Percentiles rank a stretch among this genome's conserved stretches.
Conservation (phyloP, 495 filamentous ascomycete species). For the Usnea hakonensis region DNA sequence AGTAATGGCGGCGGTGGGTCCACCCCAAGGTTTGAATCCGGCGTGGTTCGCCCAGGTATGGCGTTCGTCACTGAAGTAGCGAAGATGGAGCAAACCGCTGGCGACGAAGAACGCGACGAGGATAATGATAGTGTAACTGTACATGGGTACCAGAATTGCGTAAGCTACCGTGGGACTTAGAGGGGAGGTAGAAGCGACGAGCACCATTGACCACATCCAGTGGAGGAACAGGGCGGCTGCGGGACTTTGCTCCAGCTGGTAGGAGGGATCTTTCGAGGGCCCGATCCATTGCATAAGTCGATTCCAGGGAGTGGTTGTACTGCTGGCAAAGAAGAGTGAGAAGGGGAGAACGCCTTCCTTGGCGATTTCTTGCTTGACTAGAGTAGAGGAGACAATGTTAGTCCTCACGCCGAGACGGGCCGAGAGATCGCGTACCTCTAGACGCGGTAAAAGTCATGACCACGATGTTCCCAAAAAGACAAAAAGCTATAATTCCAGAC, state of each 20-base stretch:
- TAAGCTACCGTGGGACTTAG: conserved; percentile 26
- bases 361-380: conserved; percentile 34
- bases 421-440: conserved; percentile 34
- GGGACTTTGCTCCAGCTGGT: conserved; percentile 36
- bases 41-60: conserved; percentile 18
- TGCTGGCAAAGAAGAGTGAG: conserved; percentile 38
- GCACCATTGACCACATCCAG: conserved; percentile 35
- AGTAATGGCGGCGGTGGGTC: conserved; percentile 24
- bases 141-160: conserved; percentile 26
- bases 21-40: conserved; percentile 24
- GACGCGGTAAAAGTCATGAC: conserved; percentile 45
- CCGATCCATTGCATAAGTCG: conserved; percentile 20
- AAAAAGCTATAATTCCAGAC: conserved; percentile 37
- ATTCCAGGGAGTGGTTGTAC: conserved; percentile 31
- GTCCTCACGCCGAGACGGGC: conserved; percentile 2
- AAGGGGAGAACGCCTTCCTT: conserved; percentile 39
- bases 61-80: conserved; percentile 14
- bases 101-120: conserved; percentile 31
- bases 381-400: not conserved
- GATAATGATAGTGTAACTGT: conserved; percentile 26
- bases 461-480: conserved; percentile 43
- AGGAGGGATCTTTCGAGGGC: conserved; percentile 14
- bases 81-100: conserved; percentile 30
- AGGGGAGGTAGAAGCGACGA: conserved; percentile 30
- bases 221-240: conserved; percentile 38